Evolutionary conservation across 2,329 filamentous ascomycete genomes (phyloP), one percentile per base, ranked within the genome.

Genomic region (Byssothecium circinans): DNA sequence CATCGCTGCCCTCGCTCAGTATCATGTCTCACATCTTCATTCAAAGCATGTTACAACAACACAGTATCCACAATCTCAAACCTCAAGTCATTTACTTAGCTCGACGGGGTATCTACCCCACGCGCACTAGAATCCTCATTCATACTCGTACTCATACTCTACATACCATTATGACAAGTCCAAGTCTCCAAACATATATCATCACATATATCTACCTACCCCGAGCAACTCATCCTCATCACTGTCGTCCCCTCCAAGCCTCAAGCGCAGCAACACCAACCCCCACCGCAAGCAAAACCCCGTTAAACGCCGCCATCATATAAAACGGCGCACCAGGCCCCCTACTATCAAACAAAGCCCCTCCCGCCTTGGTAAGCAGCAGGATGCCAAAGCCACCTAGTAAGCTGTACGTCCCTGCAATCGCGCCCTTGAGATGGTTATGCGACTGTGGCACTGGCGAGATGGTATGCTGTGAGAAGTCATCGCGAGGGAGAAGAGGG

Each of bases 331-430:
- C 88, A 0, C 88, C 88, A 2, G 80, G 79, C 1, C 85, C 86
- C 43, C 85, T 75, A 17, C 72, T 78, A 69, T 99, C 94, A 64
- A 97, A 99, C 39, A 96, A 72, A 30, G 84, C 82, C 0, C 94
- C 94, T 11, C 94, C 94, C 3, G 94, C 70, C 73, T 99, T 99
- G 0, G 94, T 97, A 14, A 99, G 79, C 4, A 97, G 72, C 45
- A 99, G 71, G 43, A 99, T 99, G 0, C 91, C 94, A 1, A 85
- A 87, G 12, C 92, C 94, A 10, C 94, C 94, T 46, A 87, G 91
- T 53, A 96, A 82, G 43, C 89, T 95, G 71, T 99, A 99, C 1
- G 96, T 86, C 2, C 94, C 94, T 0, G 94, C 92, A 57, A 99
- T 94, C 12, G 89, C 92, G 11, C 94, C 94, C 74, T 97, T 97